Evolutionary conservation across 2,329 filamentous ascomycete genomes (phyloP), one percentile per base, ranked within the genome.

Genomic region (Pyricularia sp.): DNA sequence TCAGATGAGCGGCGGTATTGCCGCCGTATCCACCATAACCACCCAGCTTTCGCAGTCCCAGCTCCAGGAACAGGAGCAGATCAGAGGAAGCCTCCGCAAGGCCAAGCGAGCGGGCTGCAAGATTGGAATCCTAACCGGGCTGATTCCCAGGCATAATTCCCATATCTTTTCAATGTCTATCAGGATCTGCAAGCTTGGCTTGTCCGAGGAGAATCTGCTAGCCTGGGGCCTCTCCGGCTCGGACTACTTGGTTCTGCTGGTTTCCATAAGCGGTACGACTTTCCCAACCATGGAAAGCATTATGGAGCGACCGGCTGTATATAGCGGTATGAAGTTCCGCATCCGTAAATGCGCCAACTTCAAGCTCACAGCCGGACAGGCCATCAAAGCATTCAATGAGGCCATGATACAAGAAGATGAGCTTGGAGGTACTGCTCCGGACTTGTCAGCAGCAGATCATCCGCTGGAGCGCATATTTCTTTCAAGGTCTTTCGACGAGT

Each of bases 221-320:
- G 91, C 93, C 1, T 97, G 93, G 93, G 85, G 90, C 70, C 77
- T 97, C 12, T 78, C 85, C 17, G 78, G 82, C 0, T 78, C 82
- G 0, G 89, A 93, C 42, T 94, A 94, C 74, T 77, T 97, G 58
- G 85, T 94, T 4, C 81, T 96, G 4, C 81, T 97, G 26, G 84
- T 95, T 63, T 85, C 85, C 50, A 91, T 91, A 72, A 79, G 82
- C 0, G 77, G 78, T n/a, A 61, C 17, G 12, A 50, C 64, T 9
- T 97, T 96, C 77, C 83, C 81, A 36, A 79, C 81, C 3, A 79
- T 91, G 66, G 84, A 90, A 20, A 76, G 85, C 0, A 76, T 91
- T 11, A 75, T 86, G 17, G 74, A 77, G 0, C 76, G n/a, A 3
- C 50, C 65, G 0, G 42, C 50, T 33, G 80, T 68, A 75, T 74